Percentiles rank a stretch among this genome's conserved stretches.
These are phyloP conservation scores for Exophiala mesophila DNA, from an alignment of 2,329 filamentous ascomycete genomes.

Conservation along the genomic window DNA sequence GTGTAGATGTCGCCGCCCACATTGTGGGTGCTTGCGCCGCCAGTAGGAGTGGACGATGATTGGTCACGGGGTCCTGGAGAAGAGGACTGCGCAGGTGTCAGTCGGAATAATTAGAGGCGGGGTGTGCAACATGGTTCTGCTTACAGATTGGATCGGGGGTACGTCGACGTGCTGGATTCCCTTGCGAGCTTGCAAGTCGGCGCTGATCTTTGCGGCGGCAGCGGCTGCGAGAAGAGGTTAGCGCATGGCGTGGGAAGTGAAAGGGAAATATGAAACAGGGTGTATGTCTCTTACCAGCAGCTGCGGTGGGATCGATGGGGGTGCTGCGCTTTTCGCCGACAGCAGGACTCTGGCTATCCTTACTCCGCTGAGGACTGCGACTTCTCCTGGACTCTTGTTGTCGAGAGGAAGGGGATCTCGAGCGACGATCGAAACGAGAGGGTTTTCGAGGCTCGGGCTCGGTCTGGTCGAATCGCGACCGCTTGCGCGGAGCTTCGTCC, in stretches of 20 bases:
- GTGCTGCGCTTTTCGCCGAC: conserved; percentile 42
- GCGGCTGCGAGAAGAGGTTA: conserved; percentile 59
- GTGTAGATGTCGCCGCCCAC: conserved; percentile 88
- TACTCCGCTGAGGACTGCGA: conserved; percentile 66
- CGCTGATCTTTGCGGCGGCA: conserved; percentile 82
- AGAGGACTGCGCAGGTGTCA: no score
- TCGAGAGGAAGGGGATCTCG: conserved; percentile 69
- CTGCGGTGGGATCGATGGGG: conserved; percentile 65
- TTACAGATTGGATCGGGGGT: conserved; percentile 66
- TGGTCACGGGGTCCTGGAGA: conserved; percentile 16
- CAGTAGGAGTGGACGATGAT: conserved; percentile 49
- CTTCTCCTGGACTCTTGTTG: conserved; percentile 68
- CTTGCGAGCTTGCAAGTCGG: conserved; percentile 77
- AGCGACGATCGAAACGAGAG: conserved; percentile 87
- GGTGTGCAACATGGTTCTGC: conserved; percentile 21
- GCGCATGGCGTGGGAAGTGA: not conserved
- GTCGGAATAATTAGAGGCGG: no score
- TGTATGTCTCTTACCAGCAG: conserved; percentile 60
- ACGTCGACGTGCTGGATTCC: conserved; percentile 87
- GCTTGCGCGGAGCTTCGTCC: conserved; percentile 50
- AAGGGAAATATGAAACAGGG: not conserved
- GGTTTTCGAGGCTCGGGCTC: conserved; percentile 70
- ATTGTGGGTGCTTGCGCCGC: conserved; percentile 48
- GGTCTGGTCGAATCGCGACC: conserved; percentile 90
- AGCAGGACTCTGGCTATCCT: conserved; percentile 46